Evolutionary conservation across 2,329 filamentous ascomycete species (phyloP), one percentile per base, ranked within the genome.

Genomic region (Sarocladiaceae sp.): DNA sequence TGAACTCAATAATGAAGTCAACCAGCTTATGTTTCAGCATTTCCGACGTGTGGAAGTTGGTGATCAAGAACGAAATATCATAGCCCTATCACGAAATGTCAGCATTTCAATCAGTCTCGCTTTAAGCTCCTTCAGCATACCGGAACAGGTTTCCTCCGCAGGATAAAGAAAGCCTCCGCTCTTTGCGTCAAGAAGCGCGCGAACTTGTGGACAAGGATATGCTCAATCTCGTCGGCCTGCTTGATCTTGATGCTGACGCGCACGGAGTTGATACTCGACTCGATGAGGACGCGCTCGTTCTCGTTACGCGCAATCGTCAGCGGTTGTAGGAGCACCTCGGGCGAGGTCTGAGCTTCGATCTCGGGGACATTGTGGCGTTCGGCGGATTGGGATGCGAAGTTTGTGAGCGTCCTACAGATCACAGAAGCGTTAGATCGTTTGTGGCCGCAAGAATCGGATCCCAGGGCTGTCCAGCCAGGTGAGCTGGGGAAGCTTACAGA

Each of bases 1-100:
- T 97, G 66, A 99, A 99, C 66, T 97, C 87, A 59, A 99, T 97
- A 61, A 99, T 96, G 65, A 99, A 99, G 70, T 99, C 94, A 29
- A 99, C 95, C 61, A 99, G 79, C 77, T 99, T 97, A 70, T 99
- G 93, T 78, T 97, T 97, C 67, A 97, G 71, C 91, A 99, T 96
- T 68, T 95, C 89, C 71, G 97, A 94, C 4, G 94, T 97, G 65
- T 99, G 94, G 77, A 94, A 95, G 74, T 99, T 99, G 44, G 94
- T 99, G 66, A 99, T 96, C 65, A 99, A 71, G 77, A 99, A 99
- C 7, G 92, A 97, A 62, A 99, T 99, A 63, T 99, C 94, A 70
- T 99, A 99, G 61, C 93, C 94, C 90, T 93, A 53, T 28, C 53
- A 5, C 31, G 5, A 11, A 23, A 10, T 22, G 55, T 66, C 51